Evolutionary conservation across 1,284 basidiomycete species (phyloP), one percentile per base, ranked within the genome.

Genomic region (Pseudozyma hubeiensis): DNA sequence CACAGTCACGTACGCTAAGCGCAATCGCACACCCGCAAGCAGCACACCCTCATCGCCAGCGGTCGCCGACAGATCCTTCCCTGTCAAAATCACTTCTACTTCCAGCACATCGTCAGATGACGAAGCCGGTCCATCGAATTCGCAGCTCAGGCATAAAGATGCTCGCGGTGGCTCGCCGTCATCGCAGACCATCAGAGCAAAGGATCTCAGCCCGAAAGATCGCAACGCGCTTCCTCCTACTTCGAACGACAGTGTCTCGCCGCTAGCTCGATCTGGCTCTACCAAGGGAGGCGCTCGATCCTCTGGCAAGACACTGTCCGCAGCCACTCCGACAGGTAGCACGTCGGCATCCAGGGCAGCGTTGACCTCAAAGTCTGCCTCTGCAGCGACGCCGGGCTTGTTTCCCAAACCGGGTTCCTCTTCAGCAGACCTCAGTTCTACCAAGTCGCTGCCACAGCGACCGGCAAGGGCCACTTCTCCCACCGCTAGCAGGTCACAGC

Each of bases 1-100:
- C 14, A 43, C 53, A 33, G 62, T 64, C 61, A 70, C 67, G 9
- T 70, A 70, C 40, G 57, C 45, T 13, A 70, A 47, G 39, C 67
- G 67, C 57, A 53, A 51, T 53, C 62, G 62, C 40, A 46, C 37
- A 11, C 41, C 29, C 1, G 40, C 37, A 1, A 44, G 44, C 31
- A 64, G 50, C 37, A 49, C 53, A 10, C 34, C 55, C 14, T 60
- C 57, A 5, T 63, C 55, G 16, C 55, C 65, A 14, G 51, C 66
- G 10, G 40, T 44, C 16, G 44, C 49, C 35, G 52, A 53, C 7
- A 34, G 53, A 5, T 48, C 24, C 35, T 40, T 41, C 6, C 13
- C 51, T 9, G 29, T 13, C 14, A 35, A 37, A 2, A 14, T 13
- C 17, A 46, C 53, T 6, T 39, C 43, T 2, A 48, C 60, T 3